A percentile compares a stretch with the other conserved stretches of the same genome.
Evolutionary conservation across 2,329 filamentous ascomycete genomes (phyloP).

Genomic region (Penicillium sp.): DNA sequence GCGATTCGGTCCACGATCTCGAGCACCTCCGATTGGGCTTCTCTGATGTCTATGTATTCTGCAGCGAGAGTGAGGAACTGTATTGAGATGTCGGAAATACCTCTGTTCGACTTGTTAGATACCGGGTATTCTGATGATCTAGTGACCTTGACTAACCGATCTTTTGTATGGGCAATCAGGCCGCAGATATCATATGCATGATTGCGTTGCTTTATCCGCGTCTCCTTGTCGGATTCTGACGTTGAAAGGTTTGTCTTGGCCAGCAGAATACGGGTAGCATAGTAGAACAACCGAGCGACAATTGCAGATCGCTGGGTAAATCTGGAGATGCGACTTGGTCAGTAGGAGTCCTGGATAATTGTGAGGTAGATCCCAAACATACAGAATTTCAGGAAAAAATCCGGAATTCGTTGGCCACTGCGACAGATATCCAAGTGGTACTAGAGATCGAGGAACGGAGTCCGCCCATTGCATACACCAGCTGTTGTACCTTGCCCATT

Average conservation of each 20-base stretch:
- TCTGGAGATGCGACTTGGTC: slow-evolving; percentile 46
- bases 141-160: slow-evolving; percentile 54
- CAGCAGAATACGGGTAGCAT: slow-evolving; percentile 77
- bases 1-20: slow-evolving; percentile 71
- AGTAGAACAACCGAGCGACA: slow-evolving; percentile 80
- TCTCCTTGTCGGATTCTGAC: slow-evolving; percentile 58
- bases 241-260: slow-evolving; percentile 72
- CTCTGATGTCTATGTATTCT: slow-evolving; percentile 62
- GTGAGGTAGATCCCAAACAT: slow-evolving; percentile 31
- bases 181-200: slow-evolving; percentile 86
- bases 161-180: slow-evolving; percentile 79
- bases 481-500: slow-evolving; percentile 77
- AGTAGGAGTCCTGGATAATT: background rate
- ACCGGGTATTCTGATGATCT: too few relatives aligned
- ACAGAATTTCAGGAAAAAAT: slow-evolving; percentile 87
- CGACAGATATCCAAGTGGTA: slow-evolving; percentile 73
- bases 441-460: slow-evolving; percentile 78
- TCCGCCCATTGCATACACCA: slow-evolving; percentile 80
- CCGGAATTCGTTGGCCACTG: slow-evolving; percentile 63
- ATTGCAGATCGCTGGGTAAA: slow-evolving; percentile 77
- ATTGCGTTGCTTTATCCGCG: slow-evolving; percentile 64
- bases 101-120: slow-evolving; percentile 39
- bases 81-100: slow-evolving; percentile 73
- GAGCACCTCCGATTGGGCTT: slow-evolving; percentile 78
- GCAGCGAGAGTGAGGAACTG: slow-evolving; percentile 75